Conservation (phyloP, 129 eudicot species). For the Mikania micrantha region DNA sequence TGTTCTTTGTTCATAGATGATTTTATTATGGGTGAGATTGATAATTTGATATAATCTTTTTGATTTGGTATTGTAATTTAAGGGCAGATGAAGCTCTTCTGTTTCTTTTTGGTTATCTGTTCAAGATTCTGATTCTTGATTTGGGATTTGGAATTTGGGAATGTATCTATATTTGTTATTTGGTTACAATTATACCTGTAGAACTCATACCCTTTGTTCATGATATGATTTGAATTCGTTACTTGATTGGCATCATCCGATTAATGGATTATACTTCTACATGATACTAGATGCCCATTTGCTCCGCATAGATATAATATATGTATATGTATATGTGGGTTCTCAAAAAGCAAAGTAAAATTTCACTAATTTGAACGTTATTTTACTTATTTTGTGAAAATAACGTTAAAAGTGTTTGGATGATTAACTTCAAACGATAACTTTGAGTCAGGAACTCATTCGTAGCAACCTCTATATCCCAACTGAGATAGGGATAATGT, state of each 20-base stretch:
- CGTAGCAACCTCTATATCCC: too few relatives aligned
- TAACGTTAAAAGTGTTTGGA: too few relatives aligned
- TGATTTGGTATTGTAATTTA: slow-evolving; percentile 14
- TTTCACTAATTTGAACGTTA: too few relatives aligned
- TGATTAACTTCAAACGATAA: too few relatives aligned
- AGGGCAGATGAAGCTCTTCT: neutral
- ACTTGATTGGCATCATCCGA: neutral
- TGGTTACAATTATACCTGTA: neutral
- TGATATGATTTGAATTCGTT: neutral
- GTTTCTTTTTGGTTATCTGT: slow-evolving; percentile 3
- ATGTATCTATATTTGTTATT: slow-evolving; percentile 16
- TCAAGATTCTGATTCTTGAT: slow-evolving; percentile 20
- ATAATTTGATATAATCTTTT: too few relatives aligned
- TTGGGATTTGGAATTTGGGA: too few relatives aligned
- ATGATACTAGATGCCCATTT: neutral
- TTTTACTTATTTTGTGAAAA: too few relatives aligned
- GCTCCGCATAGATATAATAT: too few relatives aligned
- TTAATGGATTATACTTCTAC: neutral
- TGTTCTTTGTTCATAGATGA: slow-evolving; percentile 16
- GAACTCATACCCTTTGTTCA: neutral
- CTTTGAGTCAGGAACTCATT: too few relatives aligned
- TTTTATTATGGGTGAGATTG: slow-evolving; percentile 17
- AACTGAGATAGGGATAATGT: too few relatives aligned
- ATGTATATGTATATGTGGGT: too few relatives aligned
- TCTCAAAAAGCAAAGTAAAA: too few relatives aligned